A percentile compares a stretch with the other conserved stretches of the same genome.
Conservation (phyloP, 352 stramenopile species). For the Globisporangium iwayamae region DNA sequence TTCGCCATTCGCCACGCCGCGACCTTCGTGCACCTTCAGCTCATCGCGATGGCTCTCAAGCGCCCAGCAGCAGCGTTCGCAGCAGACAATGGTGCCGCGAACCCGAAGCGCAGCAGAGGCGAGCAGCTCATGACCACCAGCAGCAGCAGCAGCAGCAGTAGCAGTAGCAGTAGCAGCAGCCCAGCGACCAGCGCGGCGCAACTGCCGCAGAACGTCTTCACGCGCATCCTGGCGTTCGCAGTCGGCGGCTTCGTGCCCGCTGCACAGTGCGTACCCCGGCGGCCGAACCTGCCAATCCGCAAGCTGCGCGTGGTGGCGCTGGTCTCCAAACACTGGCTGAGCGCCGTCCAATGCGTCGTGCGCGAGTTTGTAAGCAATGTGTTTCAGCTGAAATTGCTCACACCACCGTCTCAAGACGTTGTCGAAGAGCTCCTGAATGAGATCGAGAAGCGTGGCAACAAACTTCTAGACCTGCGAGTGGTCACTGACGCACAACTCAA, state of each 20-base stretch:
- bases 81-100: neutral
- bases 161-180: neutral
- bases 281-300: slow-evolving; percentile 14
- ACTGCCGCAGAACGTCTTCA: slow-evolving; percentile 1
- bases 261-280: neutral
- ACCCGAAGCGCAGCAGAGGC: slow-evolving; percentile 3
- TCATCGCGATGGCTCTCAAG: neutral
- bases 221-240: slow-evolving; percentile 12
- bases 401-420: neutral
- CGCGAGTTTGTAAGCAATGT: neutral
- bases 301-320: neutral
- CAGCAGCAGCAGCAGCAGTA: neutral
- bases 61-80: neutral
- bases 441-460: slow-evolving; percentile 8
- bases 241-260: slow-evolving; percentile 5
- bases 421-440: slow-evolving; percentile 4
- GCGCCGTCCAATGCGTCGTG: slow-evolving; percentile 1
- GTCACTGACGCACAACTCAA: neutral
- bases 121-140: neutral
- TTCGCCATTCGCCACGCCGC: neutral
- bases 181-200: neutral
- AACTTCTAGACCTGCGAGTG: slow-evolving; percentile 9
- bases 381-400: slow-evolving; percentile 4
- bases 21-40: neutral
- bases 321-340: slow-evolving; percentile 4